A percentile compares a stretch with the other conserved stretches of the same genome.
Conservation (phyloP, 2,329 filamentous ascomycete genomes). For the Cladophialophora immunda region DNA sequence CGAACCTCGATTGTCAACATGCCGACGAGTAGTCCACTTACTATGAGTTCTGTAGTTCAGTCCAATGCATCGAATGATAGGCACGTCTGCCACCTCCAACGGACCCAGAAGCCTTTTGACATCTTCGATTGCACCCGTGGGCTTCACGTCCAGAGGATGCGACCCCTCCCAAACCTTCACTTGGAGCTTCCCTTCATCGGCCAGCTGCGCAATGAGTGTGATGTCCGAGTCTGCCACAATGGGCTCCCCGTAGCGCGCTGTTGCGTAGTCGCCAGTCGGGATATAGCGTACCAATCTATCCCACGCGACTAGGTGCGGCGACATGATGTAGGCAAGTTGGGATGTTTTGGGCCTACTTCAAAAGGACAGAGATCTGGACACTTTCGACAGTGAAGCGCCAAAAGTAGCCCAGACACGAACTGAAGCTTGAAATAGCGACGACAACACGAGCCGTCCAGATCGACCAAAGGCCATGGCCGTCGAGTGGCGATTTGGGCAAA, state of each 20-base stretch:
- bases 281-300: constrained; percentile 1
- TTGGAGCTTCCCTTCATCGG: neutral
- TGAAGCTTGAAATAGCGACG: no score
- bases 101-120: constrained; percentile 2
- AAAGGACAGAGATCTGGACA: neutral
- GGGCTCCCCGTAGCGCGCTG: constrained; percentile 1
- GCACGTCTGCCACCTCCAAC: constrained; percentile 52
- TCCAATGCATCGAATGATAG: constrained; percentile 61
- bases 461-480: no score
- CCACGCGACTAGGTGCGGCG: neutral
- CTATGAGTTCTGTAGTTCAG: constrained; percentile 59
- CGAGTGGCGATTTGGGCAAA: no score
- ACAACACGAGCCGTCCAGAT: no score
- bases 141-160: neutral
- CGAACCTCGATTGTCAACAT: no score
- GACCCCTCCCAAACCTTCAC: neutral
- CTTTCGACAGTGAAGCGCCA: no score
- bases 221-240: neutral
- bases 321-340: neutral
- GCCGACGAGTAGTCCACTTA: neutral
- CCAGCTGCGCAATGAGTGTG: neutral
- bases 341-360: neutral
- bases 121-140: neutral
- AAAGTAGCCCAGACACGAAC: no score
- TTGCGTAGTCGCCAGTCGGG: neutral